Conservation (phyloP, 495 filamentous ascomycete genomes). For the Penicillium cinerascens region DNA sequence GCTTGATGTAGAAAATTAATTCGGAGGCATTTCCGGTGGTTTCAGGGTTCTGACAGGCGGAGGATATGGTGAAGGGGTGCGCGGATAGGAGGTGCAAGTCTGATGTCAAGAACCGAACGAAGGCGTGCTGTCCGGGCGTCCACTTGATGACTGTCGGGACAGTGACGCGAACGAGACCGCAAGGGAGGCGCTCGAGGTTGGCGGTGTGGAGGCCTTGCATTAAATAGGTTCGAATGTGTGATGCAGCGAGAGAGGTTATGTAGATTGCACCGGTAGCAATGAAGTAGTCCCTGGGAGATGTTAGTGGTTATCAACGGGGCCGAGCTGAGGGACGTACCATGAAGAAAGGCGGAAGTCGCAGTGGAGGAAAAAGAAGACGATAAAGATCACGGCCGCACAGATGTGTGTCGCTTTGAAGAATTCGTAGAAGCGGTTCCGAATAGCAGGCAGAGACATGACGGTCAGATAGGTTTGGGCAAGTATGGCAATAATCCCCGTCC, state of each 20-base stretch:
- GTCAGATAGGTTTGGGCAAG: slow-evolving; percentile 49
- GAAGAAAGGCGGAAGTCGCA: slow-evolving; percentile 42
- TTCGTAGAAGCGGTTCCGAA: slow-evolving; percentile 51
- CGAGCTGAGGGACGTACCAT: slow-evolving; percentile 36
- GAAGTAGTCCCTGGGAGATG: slow-evolving; percentile 52
- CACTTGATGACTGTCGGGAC: slow-evolving; percentile 46
- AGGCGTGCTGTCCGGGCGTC: slow-evolving; percentile 49
- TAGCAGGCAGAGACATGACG: slow-evolving; percentile 42
- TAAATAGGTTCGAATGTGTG: slow-evolving; percentile 43
- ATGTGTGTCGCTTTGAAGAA: slow-evolving; percentile 53
- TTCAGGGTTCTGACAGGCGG: slow-evolving; percentile 24
- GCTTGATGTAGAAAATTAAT: slow-evolving; percentile 43
- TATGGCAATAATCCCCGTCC: slow-evolving; percentile 44
- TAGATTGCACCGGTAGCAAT: slow-evolving; percentile 53
- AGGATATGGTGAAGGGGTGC: slow-evolving; percentile 54
- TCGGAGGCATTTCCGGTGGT: slow-evolving; percentile 24
- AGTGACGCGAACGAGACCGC: slow-evolving; percentile 40
- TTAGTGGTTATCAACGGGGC: neutral
- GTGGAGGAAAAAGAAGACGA: slow-evolving; percentile 47
- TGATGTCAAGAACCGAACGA: slow-evolving; percentile 44
- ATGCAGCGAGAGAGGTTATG: slow-evolving; percentile 36
- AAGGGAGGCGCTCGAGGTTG: slow-evolving; percentile 37
- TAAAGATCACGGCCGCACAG: slow-evolving; percentile 41
- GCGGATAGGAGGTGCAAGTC: slow-evolving; percentile 40
- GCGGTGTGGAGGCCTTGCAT: slow-evolving; percentile 46